Base-by-base conservation (phyloP, 1,284 basidiomycete genomes). In the Malassezia restricta region DNA sequence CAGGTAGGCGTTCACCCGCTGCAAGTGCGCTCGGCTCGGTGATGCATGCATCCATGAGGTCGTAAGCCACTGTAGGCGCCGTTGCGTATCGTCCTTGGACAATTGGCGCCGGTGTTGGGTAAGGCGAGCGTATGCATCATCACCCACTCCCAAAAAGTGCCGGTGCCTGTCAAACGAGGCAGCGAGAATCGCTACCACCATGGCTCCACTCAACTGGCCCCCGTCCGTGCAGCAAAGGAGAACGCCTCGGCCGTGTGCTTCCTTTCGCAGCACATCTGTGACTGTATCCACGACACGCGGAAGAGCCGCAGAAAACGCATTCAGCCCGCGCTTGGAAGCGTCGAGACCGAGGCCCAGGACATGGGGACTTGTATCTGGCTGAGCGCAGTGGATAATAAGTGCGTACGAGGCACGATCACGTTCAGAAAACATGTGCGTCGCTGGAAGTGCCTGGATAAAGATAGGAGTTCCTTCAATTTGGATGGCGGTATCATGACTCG, bases 161-260 rank as follows among this genome's bases (percentile, higher is more conserved):
- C 58, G 61, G 20, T 57, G 32, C 39, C 62, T 56, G 75, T 77
- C 60, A 64, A 70, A 63, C 50, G 49, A 62, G 7, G 51, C 41
- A 3, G 51, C 57, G 0, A 62, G 59, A 35, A 64, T 40, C 12
- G 57, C 57, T 4, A 62, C 59, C 31, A 54, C 49, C 6, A 61
- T 39, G 9, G 60, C 55, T 17, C 53, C 55, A 6, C 58, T 51
- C 3, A 57, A 50, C 32, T 66, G 57, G 42, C 50, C 51, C n/a
- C 51, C 59, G 11, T 54, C 43, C 8, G 50, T 51, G 46, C 58
- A 57, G 41, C 56, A 59, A 8, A 64, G 15, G 8, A 64, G 54
- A 6, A 61, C 32, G 42, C 32, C 51, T 3, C 20, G 11, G 9
- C 24, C 24, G 5, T 31, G 32, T 31, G 15, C 32, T 28, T 42